Evolutionary conservation across 768 basidiomycete species (phyloP).

Genomic region (Agrocybe chaxingu): DNA sequence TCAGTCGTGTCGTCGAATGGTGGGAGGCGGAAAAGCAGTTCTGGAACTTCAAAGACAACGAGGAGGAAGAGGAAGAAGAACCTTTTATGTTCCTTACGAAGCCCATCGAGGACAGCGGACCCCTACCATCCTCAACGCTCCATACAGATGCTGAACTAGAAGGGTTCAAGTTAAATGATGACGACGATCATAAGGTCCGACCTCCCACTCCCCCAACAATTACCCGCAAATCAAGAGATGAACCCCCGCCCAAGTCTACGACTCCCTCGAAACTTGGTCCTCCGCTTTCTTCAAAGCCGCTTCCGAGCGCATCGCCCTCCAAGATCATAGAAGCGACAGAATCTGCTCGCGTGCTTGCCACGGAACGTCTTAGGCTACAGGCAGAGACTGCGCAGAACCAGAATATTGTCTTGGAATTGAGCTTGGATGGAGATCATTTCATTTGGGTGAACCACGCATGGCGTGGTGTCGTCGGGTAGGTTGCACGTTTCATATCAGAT

Average conservation of each 20-base stretch:
- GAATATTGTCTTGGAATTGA: conserved; percentile 94
- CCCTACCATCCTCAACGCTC: conserved; percentile 26
- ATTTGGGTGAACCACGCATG: conserved; percentile 97
- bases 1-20: conserved; percentile 97
- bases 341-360: conserved; percentile 81
- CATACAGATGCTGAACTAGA: conserved; percentile 40
- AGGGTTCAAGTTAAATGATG: conserved; percentile 45
- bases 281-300: conserved; percentile 31
- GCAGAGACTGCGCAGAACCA: conserved; percentile 95
- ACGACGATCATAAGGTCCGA: conserved; percentile 51
- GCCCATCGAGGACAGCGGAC: conserved; percentile 60
- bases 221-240: conserved; percentile 59
- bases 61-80: conserved; percentile 79
- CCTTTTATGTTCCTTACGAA: conserved; percentile 93
- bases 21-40: conserved; percentile 99
- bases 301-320: conserved; percentile 27
- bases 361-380: conserved; percentile 82
- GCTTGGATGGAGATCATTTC: conserved; percentile 90
- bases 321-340: conserved; percentile 60
- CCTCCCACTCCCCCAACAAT: conserved; percentile 40
- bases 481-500: conserved; percentile 3
- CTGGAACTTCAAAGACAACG: conserved; percentile 97
- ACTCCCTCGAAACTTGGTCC: conserved; percentile 28
- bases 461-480: conserved; percentile 87
- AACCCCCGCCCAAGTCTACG: conserved; percentile 47